These are phyloP conservation scores for Psilocybe cubensis DNA, from an alignment of 768 basidiomycete genomes.

Conservation along the genomic window DNA sequence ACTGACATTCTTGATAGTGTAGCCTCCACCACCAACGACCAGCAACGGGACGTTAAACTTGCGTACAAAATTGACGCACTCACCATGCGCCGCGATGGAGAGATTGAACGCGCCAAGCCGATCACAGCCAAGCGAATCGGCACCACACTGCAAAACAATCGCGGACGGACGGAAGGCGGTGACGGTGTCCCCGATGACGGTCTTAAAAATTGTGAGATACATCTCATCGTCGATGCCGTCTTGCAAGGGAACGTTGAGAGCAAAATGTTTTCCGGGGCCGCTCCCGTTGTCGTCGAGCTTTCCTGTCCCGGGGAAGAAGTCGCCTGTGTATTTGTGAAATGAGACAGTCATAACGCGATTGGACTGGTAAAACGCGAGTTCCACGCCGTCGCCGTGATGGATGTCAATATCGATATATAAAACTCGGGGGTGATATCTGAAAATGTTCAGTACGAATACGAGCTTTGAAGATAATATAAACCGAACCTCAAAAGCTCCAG, in stretches of 20 bases:
- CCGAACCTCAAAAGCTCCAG: slow-evolving; percentile 84
- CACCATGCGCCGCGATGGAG: slow-evolving; percentile 95
- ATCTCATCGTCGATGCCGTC: slow-evolving; percentile 98
- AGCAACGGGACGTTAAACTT: slow-evolving; percentile 90
- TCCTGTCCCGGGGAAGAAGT: slow-evolving; percentile 98
- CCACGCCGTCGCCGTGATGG: slow-evolving; percentile 98
- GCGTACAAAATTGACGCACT: slow-evolving; percentile 97
- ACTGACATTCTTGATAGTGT: slow-evolving; percentile 95
- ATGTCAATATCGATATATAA: slow-evolving; percentile 99
- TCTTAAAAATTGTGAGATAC: slow-evolving; percentile 95
- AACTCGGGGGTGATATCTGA: slow-evolving; percentile 91
- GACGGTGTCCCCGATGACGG: slow-evolving; percentile 94
- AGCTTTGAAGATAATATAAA: background rate
- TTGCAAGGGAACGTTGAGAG: slow-evolving; percentile 90
- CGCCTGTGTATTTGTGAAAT: slow-evolving; percentile 98
- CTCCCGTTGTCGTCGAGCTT: slow-evolving; percentile 92
- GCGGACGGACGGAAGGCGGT: slow-evolving; percentile 84
- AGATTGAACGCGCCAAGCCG: slow-evolving; percentile 96
- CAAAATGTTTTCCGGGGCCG: slow-evolving; percentile 92
- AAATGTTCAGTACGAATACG: background rate
- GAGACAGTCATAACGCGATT: slow-evolving; percentile 99
- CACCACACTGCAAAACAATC: slow-evolving; percentile 97
- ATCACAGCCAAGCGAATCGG: slow-evolving; percentile 94
- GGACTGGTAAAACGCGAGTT: slow-evolving; percentile 96
- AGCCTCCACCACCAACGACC: slow-evolving; percentile 94